Evolutionary conservation across 2,329 filamentous ascomycete genomes (phyloP).

Genomic region (Fusarium metavorans): DNA sequence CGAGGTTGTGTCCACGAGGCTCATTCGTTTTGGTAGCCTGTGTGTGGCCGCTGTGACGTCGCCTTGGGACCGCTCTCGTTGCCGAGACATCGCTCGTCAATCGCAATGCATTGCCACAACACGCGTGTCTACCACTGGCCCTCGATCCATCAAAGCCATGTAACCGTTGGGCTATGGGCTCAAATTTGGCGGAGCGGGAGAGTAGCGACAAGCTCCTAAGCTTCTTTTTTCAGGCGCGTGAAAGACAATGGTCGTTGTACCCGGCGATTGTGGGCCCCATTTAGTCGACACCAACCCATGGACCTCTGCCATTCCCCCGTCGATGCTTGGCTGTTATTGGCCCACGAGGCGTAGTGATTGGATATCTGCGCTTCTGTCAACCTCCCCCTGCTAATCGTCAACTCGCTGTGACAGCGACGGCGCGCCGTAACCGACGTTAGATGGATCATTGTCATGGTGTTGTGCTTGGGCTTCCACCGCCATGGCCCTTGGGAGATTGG

Average conservation of each 20-base stretch:
- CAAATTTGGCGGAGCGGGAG: neutral
- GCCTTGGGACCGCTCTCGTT: conserved; percentile 8
- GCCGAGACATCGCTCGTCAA: conserved; percentile 34
- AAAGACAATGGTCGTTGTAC: conserved; percentile 11
- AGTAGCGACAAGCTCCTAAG: neutral
- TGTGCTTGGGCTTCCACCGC: neutral
- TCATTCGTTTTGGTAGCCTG: neutral
- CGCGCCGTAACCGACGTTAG: neutral
- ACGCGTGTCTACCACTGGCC: conserved; percentile 36
- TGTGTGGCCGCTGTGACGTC: neutral
- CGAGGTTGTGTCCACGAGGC: conserved; percentile 10
- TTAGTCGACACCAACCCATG: conserved; percentile 1
- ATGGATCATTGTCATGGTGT: conserved; percentile 1
- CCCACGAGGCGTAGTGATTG: conserved; percentile 37
- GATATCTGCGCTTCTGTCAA: conserved; percentile 23
- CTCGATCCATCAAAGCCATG: conserved; percentile 3
- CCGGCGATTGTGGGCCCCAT: neutral
- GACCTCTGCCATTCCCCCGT: neutral
- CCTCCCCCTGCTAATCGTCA: conserved; percentile 12
- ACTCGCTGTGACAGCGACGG: conserved; percentile 9
- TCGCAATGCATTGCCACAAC: conserved; percentile 25
- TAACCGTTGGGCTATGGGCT: neutral
- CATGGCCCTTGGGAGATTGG: neutral
- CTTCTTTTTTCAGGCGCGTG: neutral
- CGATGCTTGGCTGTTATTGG: conserved; percentile 17